Base-by-base conservation (phyloP, 768 basidiomycete genomes). In the Suillus luteus region DNA sequence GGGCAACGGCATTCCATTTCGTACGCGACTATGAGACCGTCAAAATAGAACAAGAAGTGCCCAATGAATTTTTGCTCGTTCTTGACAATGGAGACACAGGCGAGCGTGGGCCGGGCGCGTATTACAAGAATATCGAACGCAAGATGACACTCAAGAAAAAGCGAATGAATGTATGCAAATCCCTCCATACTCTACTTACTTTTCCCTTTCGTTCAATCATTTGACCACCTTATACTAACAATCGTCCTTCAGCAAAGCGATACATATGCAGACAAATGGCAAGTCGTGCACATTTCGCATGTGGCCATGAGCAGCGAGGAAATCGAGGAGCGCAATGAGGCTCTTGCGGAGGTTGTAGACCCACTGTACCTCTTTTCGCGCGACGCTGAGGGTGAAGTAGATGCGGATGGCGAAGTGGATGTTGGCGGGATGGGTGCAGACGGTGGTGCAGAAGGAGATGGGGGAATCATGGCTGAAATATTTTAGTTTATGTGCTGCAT, bases 91-190 rank as follows among this genome's bases (percentile, higher is more conserved):
- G 84, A 3, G 79, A 82, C 67, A 68, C 75, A 35, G 76, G 77
- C 35, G 70, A 78, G 57, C 80, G 82, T 68, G 71, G 76, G 33
- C 86, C 85, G 70, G 92, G 90, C n/a, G 93, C 89, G 0, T 94
- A 91, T 71, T 94, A 93, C 78, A 95, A 93, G 76, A 89, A 88
- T 71, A 92, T 95, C 61, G 91, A 93, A 76, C 86, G 92, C 54
- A 94, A 93, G 77, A 93, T 93, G 88, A 81, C 85, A 27, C 79
- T 95, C 48, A 93, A 93, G 76, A 93, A 93, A 80, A 92, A 88
- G 74, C 86, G 93, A 9, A 85, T 84, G 19, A 91, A 91, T 72
- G 92, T 93, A 66, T 74, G 85, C 80, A 19, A 51, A 24, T 43
- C 57, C 10, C n/a, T 63, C 11, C 2, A n/a, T 17, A 41, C 15